Percentiles rank a stretch among this genome's conserved stretches.
Evolutionary conservation across 371 early-diverging fungal species (phyloP).

Genomic region (Amoeboradix gromovi): DNA sequence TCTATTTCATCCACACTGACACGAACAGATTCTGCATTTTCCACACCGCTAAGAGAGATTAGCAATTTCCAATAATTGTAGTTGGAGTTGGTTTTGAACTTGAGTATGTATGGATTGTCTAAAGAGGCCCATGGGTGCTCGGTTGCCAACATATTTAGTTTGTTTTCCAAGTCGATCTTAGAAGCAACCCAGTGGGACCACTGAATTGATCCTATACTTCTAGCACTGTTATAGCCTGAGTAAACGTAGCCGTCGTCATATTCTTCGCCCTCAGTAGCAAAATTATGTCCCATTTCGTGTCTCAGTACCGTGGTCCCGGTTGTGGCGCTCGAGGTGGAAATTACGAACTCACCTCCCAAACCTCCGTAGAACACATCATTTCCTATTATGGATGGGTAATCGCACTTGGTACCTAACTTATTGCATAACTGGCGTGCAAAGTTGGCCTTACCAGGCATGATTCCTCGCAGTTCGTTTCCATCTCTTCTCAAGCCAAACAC

Average conservation of each 20-base stretch:
- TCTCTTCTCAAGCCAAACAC: conserved; percentile 25
- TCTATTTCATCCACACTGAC: conserved; percentile 15
- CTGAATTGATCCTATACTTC: conserved; percentile 8
- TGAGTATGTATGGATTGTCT: conserved; percentile 14
- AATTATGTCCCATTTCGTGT: conserved; percentile 27
- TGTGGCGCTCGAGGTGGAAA: conserved; percentile 20
- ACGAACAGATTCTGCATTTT: conserved; percentile 7
- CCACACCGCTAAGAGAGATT: conserved; percentile 21
- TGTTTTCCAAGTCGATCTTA: conserved; percentile 1
- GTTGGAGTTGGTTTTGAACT: conserved; percentile 17
- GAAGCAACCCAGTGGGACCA: conserved; percentile 25
- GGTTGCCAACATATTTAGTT: conserved; percentile 12
- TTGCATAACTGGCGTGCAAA: conserved; percentile 18
- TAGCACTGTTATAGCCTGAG: conserved; percentile 12
- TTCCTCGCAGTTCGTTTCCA: conserved; percentile 25
- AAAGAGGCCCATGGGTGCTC: conserved; percentile 11
- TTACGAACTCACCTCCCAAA: conserved; percentile 29
- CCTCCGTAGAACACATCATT: conserved; percentile 20
- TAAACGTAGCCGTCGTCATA: conserved; percentile 26
- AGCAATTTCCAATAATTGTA: conserved; percentile 17
- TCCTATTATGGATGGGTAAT: conserved; percentile 25
- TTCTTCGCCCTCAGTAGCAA: conserved; percentile 23
- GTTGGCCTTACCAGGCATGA: conserved; percentile 14
- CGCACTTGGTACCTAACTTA: conserved; percentile 17
- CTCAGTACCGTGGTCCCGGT: conserved; percentile 24